phyloP scores from a whole-genome alignment of 2,329 filamentous ascomycete genomes.

The Xylariales sp. region DNA sequence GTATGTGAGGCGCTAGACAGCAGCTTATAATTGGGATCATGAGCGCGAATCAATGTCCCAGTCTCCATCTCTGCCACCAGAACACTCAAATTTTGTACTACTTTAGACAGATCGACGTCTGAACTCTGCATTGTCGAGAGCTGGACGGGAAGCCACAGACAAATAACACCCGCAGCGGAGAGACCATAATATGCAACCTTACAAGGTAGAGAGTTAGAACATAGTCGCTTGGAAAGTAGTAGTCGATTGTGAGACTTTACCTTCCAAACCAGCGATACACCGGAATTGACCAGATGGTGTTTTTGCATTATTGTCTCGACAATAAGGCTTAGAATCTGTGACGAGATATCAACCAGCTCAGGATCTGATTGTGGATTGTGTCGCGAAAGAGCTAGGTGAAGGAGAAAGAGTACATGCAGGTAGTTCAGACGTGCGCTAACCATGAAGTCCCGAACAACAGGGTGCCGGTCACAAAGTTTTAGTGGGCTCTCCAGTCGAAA shows the following conservation, averaged over 20 bases:
- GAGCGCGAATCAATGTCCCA: conserved; percentile 19
- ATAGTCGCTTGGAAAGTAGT: conserved; percentile 22
- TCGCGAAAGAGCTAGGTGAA: conserved; percentile 17
- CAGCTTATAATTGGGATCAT: conserved; percentile 23
- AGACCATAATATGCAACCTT: conserved; percentile 29
- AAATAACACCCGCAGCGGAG: conserved; percentile 27
- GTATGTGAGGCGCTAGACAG: conserved; percentile 21
- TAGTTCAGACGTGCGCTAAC: conserved; percentile 25
- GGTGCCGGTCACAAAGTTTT: conserved; percentile 11
- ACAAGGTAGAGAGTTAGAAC: conserved; percentile 11
- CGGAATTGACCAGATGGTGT: conserved; percentile 25
- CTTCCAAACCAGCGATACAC: conserved; percentile 17
- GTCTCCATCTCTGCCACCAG: conserved; percentile 25
- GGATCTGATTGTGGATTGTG: conserved; percentile 17
- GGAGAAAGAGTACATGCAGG: conserved; percentile 26
- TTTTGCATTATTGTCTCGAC: conserved; percentile 23
- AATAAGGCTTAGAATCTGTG: conserved; percentile 22
- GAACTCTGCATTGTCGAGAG: not conserved
- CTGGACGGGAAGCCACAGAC: conserved; percentile 19
- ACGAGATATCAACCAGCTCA: conserved; percentile 18
- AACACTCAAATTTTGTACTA: conserved; percentile 24
- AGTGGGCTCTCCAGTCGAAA: conserved; percentile 14
- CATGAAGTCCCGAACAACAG: conserved; percentile 24
- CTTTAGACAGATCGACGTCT: conserved; percentile 10
- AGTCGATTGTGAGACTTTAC: not conserved